phyloP scores from a whole-genome alignment of 2,329 filamentous ascomycete genomes.

The Colletotrichum sp. region DNA sequence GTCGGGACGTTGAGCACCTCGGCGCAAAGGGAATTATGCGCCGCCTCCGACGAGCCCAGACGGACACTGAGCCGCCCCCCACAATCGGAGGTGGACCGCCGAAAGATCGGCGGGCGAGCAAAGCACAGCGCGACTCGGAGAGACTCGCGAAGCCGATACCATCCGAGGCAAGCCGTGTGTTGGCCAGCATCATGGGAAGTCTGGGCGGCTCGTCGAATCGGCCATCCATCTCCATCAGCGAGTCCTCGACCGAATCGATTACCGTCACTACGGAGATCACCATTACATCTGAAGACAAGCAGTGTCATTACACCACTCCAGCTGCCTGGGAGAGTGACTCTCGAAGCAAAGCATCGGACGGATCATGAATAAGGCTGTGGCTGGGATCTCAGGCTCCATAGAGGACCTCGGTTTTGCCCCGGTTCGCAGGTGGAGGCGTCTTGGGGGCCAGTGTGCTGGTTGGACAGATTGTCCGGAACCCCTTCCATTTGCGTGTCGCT shows the following conservation, averaged over 20 bases:
- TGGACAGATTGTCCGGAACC: neutral
- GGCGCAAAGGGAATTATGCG: neutral
- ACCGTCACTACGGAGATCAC: neutral
- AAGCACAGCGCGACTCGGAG: neutral
- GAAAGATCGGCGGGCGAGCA: neutral
- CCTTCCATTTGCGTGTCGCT: neutral
- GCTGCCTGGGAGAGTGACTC: neutral
- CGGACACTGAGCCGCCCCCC: neutral
- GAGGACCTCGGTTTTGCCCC: neutral
- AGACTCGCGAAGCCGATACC: neutral
- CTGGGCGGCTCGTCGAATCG: neutral
- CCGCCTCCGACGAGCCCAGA: neutral
- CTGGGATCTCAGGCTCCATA: neutral
- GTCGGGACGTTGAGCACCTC: neutral
- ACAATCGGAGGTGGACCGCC: neutral
- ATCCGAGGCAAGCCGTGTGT: neutral
- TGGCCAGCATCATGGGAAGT: slow-evolving; percentile 2
- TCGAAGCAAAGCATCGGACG: neutral
- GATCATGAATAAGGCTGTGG: neutral
- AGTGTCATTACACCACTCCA: neutral
- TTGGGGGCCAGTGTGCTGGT: neutral
- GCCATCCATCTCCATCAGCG: neutral
- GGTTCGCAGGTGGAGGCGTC: neutral
- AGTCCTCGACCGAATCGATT: neutral
- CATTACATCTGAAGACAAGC: neutral